Conservation (phyloP, 176 grass and related monocot species). For the Avena atlantica region DNA sequence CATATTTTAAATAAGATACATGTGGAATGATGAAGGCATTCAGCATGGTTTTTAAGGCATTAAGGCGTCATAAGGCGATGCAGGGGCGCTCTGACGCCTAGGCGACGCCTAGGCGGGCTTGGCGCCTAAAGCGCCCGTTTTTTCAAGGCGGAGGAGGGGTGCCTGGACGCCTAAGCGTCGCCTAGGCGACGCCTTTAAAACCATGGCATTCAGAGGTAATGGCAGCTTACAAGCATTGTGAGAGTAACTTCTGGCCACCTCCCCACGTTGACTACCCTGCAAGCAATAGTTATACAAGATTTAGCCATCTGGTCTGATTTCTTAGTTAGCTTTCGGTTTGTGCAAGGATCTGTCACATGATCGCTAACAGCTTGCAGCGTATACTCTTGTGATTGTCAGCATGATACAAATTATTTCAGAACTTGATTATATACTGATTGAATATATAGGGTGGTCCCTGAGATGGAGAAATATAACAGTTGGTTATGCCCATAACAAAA, state of each 20-base stretch:
- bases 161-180: too few species aligned
- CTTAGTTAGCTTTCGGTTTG: not conserved
- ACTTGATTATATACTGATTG: not conserved
- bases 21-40: not conserved
- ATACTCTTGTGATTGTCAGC: not conserved
- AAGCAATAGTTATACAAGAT: conserved; percentile 7
- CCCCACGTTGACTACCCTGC: not conserved
- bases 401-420: not conserved
- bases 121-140: too few species aligned
- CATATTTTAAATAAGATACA: not conserved
- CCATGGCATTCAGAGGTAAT: not conserved
- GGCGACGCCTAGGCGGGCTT: too few species aligned
- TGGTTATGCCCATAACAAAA: not conserved
- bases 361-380: not conserved
- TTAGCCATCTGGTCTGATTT: not conserved
- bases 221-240: conserved; percentile 9
- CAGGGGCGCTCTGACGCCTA: too few species aligned
- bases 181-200: too few species aligned
- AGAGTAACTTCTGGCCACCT: not conserved
- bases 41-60: too few species aligned
- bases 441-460: not conserved
- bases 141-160: too few species aligned
- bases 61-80: too few species aligned
- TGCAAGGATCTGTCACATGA: not conserved
- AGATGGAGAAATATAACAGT: not conserved